phyloP scores from a whole-genome alignment of 2,329 filamentous ascomycete genomes.

The Beauveria bassiana region DNA sequence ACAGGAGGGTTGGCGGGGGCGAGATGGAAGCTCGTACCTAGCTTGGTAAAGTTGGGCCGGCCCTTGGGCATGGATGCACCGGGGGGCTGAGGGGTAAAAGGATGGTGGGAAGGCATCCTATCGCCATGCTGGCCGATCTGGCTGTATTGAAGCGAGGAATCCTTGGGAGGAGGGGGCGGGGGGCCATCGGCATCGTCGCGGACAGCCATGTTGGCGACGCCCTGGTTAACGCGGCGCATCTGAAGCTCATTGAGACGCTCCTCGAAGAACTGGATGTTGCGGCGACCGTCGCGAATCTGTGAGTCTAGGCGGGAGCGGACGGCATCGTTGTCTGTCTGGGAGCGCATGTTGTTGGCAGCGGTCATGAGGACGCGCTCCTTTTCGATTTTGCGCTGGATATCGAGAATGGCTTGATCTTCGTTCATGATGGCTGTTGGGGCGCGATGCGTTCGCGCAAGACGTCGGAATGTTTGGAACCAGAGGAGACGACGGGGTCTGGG shows the following conservation, averaged over 20 bases:
- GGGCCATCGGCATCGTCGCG: constrained; percentile 39
- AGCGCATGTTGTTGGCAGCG: constrained; percentile 89
- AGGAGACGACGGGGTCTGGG: background rate
- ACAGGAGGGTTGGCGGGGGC: background rate
- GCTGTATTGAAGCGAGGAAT: constrained; percentile 44
- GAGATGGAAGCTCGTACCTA: constrained; percentile 53
- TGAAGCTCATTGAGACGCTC: constrained; percentile 84
- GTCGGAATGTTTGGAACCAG: constrained; percentile 8
- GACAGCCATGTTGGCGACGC: constrained; percentile 55
- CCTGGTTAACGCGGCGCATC: constrained; percentile 65
- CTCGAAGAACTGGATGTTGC: constrained; percentile 94
- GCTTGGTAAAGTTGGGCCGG: constrained; percentile 88
- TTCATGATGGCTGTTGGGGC: constrained; percentile 45
- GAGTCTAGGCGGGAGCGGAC: constrained; percentile 87
- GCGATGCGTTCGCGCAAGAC: constrained; percentile 33
- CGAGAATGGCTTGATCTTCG: constrained; percentile 59
- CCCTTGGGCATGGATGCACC: constrained; percentile 61
- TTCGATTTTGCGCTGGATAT: constrained; percentile 95
- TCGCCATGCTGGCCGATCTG: constrained; percentile 59
- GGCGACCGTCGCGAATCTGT: constrained; percentile 86
- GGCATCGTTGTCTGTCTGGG: constrained; percentile 87
- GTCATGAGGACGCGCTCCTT: constrained; percentile 92
- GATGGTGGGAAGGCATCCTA: constrained; percentile 73
- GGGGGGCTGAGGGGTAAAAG: constrained; percentile 64
- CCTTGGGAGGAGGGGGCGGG: constrained; percentile 68